Conservation (phyloP, 2,329 filamentous ascomycete genomes). For the Leptographium lundbergii region DNA sequence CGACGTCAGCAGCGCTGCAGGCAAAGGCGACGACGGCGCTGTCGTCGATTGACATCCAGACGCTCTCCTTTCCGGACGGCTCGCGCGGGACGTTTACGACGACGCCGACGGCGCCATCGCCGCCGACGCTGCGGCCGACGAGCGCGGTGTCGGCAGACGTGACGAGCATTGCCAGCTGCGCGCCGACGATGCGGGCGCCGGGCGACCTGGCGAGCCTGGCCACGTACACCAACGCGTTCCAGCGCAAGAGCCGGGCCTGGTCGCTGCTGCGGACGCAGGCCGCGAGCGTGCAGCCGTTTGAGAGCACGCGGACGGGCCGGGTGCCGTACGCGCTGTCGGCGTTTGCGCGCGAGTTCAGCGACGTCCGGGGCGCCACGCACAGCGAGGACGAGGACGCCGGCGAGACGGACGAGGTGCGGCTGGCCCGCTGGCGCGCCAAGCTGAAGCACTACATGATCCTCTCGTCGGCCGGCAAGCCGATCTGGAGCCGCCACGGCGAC, state of each 20-base stretch:
- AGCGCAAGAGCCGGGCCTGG: slow-evolving; percentile 56
- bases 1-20: slow-evolving; percentile 23
- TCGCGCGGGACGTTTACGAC: slow-evolving; percentile 50
- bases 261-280: slow-evolving; percentile 51
- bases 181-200: slow-evolving; percentile 47
- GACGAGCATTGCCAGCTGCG: slow-evolving; percentile 54
- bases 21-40: slow-evolving; percentile 74
- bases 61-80: slow-evolving; percentile 59
- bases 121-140: slow-evolving; percentile 13
- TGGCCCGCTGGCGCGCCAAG: slow-evolving; percentile 77
- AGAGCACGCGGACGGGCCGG: slow-evolving; percentile 29
- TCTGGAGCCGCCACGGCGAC: slow-evolving; percentile 91
- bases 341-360: slow-evolving; percentile 69
- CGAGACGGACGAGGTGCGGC: slow-evolving; percentile 41
- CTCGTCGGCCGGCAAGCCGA: slow-evolving; percentile 90
- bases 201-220: slow-evolving; percentile 75
- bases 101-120: slow-evolving; percentile 25
- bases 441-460: slow-evolving; percentile 95
- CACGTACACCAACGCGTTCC: slow-evolving; percentile 46
- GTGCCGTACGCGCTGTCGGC: slow-evolving; percentile 44
- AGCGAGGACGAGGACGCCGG: slow-evolving; percentile 25
- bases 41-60: slow-evolving; percentile 69
- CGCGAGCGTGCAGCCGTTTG: slow-evolving; percentile 47
- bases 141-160: slow-evolving; percentile 30
- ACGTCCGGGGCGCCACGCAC: slow-evolving; percentile 32